These are phyloP conservation scores for Haematococcus sp. DNA, from an alignment of 139 green algal genomes.

Conservation along the genomic window DNA sequence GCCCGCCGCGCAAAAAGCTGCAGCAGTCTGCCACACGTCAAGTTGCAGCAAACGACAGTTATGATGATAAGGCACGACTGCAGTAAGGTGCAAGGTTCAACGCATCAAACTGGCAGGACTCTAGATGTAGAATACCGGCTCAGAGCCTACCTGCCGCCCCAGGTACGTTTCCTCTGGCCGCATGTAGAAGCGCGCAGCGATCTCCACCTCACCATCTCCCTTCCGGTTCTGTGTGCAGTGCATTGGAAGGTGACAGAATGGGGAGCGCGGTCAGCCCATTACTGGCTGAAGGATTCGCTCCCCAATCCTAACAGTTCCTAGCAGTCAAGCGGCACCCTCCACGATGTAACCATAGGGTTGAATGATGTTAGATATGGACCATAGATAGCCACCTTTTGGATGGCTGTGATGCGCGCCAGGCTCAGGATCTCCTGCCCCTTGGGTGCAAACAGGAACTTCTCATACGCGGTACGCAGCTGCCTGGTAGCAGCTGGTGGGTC, in stretches of 20 bases:
- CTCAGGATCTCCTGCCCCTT: background rate
- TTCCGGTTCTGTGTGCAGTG: conserved; percentile 15
- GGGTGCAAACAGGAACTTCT: conserved; percentile 32
- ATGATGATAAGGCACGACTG: no score
- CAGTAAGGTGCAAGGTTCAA: no score
- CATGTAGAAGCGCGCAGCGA: conserved; percentile 68
- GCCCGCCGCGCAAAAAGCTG: no score
- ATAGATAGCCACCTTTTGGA: conserved; percentile 9
- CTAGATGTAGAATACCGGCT: no score
- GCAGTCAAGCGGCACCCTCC: no score
- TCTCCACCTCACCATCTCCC: conserved; percentile 27
- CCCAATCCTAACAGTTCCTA: no score
- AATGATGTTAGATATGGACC: background rate
- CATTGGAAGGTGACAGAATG: background rate
- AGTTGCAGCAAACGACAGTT: no score
- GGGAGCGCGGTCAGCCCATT: background rate
- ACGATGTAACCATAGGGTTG: no score
- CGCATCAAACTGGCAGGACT: no score
- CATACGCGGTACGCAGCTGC: conserved; percentile 10
- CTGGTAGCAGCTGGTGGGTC: background rate
- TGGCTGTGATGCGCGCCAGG: conserved; percentile 16
- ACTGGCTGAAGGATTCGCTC: no score
- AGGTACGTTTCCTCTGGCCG: conserved; percentile 83
- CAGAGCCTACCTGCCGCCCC: conserved; percentile 59
- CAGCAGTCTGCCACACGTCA: no score